Percentiles rank a stretch among this genome's conserved stretches.
These are phyloP conservation scores for Tolypocladium inflatum DNA, from an alignment of 2,329 filamentous ascomycete species.

Conservation along the genomic window DNA sequence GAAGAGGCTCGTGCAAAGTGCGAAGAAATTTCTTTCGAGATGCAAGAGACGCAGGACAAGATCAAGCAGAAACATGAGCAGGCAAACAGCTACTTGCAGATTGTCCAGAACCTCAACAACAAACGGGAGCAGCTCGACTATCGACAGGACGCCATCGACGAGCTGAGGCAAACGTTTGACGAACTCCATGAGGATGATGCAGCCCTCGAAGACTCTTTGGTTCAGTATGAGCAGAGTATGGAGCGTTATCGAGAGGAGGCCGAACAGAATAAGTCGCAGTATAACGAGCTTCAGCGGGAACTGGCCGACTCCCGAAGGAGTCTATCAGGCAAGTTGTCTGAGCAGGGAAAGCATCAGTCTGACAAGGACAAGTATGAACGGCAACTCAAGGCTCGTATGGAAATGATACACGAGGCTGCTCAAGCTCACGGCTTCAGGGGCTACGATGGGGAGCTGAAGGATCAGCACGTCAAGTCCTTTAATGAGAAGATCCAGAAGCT, in stretches of 20 bases:
- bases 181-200: slow-evolving; percentile 72
- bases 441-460: slow-evolving; percentile 69
- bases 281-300: slow-evolving; percentile 51
- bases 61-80: slow-evolving; percentile 61
- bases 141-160: slow-evolving; percentile 59
- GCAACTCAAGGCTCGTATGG: slow-evolving; percentile 61
- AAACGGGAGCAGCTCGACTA: slow-evolving; percentile 68
- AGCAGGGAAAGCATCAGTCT: slow-evolving; percentile 71
- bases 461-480: slow-evolving; percentile 66
- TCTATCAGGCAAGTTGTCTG: slow-evolving; percentile 44
- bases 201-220: slow-evolving; percentile 60
- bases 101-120: slow-evolving; percentile 65
- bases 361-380: slow-evolving; percentile 81
- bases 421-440: slow-evolving; percentile 71
- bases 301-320: slow-evolving; percentile 33
- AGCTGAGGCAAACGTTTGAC: slow-evolving; percentile 62
- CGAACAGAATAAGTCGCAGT: slow-evolving; percentile 52
- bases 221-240: slow-evolving; percentile 71
- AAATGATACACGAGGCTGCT: slow-evolving; percentile 70
- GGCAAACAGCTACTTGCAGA: slow-evolving; percentile 62
- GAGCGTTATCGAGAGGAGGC: slow-evolving; percentile 54
- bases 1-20: slow-evolving; percentile 50
- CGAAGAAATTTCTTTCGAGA: slow-evolving; percentile 47
- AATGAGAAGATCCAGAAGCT: slow-evolving; percentile 68
- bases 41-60: slow-evolving; percentile 47